phyloP scores from a whole-genome alignment of 164 flowering plant species.

The Dillenia turbinata region DNA sequence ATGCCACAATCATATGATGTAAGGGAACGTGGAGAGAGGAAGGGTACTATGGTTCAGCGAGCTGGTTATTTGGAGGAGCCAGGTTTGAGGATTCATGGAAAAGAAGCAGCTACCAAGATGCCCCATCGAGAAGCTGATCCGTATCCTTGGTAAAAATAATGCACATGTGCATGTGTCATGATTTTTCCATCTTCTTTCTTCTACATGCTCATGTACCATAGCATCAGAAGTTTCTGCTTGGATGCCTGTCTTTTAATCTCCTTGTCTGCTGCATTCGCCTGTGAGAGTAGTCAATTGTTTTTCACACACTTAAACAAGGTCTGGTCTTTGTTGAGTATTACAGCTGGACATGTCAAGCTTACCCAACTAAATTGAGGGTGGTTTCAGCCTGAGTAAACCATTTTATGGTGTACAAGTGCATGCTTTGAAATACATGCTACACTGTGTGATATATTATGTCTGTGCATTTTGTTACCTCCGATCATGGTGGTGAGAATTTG shows the following conservation, averaged over 20 bases:
- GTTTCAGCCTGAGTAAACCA: too few relatives aligned
- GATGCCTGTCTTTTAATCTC: too few relatives aligned
- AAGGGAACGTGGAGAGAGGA: conserved; percentile 80
- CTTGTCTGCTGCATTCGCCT: too few relatives aligned
- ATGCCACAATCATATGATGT: conserved; percentile 72
- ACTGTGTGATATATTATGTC: neutral
- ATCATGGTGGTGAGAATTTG: neutral
- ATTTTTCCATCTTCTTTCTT: neutral
- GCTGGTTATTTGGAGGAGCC: conserved; percentile 74
- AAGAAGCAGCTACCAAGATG: conserved; percentile 70
- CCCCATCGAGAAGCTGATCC: conserved; percentile 75
- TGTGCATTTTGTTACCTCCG: neutral
- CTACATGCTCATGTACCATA: neutral
- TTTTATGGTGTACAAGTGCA: neutral
- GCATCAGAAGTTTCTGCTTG: neutral
- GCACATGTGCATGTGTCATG: neutral
- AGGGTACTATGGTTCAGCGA: conserved; percentile 61
- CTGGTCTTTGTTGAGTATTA: too few relatives aligned
- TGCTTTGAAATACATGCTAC: neutral
- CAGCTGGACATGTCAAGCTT: too few relatives aligned
- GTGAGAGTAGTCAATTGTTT: too few relatives aligned
- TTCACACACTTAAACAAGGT: too few relatives aligned
- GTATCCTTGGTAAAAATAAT: conserved; percentile 58
- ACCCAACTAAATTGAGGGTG: too few relatives aligned
- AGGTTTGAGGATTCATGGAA: conserved; percentile 55